These are phyloP conservation scores for Fusarium sp. DNA, from an alignment of 2,329 filamentous ascomycete species.

Conservation along the genomic window DNA sequence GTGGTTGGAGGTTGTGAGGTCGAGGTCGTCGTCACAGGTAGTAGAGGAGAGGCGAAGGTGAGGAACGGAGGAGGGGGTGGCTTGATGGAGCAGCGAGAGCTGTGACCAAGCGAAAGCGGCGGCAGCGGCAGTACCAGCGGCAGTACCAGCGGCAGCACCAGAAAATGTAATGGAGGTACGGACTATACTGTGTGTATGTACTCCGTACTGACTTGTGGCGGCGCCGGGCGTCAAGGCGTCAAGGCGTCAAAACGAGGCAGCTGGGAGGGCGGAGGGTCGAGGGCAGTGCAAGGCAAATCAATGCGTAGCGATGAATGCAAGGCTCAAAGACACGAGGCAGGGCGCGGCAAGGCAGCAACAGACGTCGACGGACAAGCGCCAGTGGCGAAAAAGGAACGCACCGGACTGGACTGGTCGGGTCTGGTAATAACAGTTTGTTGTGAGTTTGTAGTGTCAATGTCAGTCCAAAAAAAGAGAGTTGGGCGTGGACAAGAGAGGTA, in stretches of 20 bases:
- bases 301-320: constrained; percentile 29
- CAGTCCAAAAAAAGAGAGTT: constrained; percentile 35
- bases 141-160: not conserved
- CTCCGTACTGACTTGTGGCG: constrained; percentile 10
- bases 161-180: constrained; percentile 1
- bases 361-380: constrained; percentile 34
- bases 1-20: constrained; percentile 42
- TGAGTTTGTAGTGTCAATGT: constrained; percentile 20
- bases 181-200: constrained; percentile 18
- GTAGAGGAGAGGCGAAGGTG: constrained; percentile 39
- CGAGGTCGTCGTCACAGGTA: constrained; percentile 43
- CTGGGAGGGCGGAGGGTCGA: not conserved
- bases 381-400: constrained; percentile 29
- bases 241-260: constrained; percentile 28
- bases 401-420: constrained; percentile 1
- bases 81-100: constrained; percentile 46
- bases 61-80: constrained; percentile 48
- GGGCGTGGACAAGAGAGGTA: constrained; percentile 26
- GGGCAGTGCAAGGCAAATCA: constrained; percentile 33
- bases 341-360: constrained; percentile 32
- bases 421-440: constrained; percentile 22
- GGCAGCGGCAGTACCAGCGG: not conserved
- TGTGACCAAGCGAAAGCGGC: constrained; percentile 38
- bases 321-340: constrained; percentile 25
- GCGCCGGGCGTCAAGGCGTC: constrained; percentile 38